Base-by-base conservation (phyloP, 225 moss, liverwort and hornwort species). In the Anthoceros angustus region DNA sequence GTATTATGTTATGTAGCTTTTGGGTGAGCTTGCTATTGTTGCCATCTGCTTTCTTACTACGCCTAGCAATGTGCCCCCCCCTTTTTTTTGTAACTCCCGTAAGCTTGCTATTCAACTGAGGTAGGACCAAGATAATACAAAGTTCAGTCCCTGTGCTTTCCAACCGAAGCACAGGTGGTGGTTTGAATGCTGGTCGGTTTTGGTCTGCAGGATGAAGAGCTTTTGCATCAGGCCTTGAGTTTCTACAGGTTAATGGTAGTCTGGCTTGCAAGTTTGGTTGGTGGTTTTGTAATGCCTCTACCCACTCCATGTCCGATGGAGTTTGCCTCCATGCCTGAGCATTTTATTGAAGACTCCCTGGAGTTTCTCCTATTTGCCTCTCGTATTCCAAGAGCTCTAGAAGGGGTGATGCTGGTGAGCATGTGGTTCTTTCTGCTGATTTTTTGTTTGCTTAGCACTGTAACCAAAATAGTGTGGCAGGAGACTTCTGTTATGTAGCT, bases 311-410 rank as follows among this genome's bases (percentile, higher is more conserved):
- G 91, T 63, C 95, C 95, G 9, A 98, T 98, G 95, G 88, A 89
- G 77, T 98, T 98, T 74, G 91, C 95, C 42, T 87, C 88, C 68
- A 98, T 98, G 88, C 95, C 95, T 12, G 95, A 98, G 73, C 95
- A 98, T 72, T 98, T 98, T 66, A 84, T 89, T 61, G 95, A 98
- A 72, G 95, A 98, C 74, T 77, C 91, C 8, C 69, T 92, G 80
- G 95, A 98, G 68, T 77, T 98, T 63, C 85, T 98, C 42, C 77
- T 98, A n/a, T 82, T 86, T 70, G 86, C 87, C 39, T 82, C 91
- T 42, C 91, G 88, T 62, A 80, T 92, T 64, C 91, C 87, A 14
- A 88, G 73, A 76, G 88, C 82, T 70, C 76, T 98, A 21, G 88
- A 98, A 74, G 81, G 85, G 42, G 83, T 98, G 63, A 76, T 82